phyloP scores from a whole-genome alignment of 352 stramenopile species.

The Peronosclerospora sorghi region DNA sequence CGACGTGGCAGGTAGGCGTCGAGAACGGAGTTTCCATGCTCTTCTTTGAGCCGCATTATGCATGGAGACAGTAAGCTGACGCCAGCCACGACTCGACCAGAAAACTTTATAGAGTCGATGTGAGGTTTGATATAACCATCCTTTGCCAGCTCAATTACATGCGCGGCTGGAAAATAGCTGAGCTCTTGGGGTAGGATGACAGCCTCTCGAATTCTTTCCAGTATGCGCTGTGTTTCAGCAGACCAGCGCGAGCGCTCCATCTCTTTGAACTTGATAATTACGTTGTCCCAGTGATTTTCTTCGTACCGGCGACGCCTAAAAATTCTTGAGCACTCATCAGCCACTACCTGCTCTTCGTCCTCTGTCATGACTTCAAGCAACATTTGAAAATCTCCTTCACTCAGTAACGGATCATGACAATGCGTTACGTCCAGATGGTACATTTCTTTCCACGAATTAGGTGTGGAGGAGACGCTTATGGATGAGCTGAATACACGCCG shows the following conservation, averaged over 20 bases:
- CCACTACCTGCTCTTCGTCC: conserved; percentile 57
- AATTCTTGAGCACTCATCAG: conserved; percentile 55
- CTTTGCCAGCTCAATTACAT: conserved; percentile 74
- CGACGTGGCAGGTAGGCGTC: conserved; percentile 56
- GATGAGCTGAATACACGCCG: too few relatives aligned
- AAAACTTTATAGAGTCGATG: conserved; percentile 85
- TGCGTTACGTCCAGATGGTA: conserved; percentile 47
- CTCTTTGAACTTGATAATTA: conserved; percentile 84
- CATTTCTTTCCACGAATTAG: conserved; percentile 16
- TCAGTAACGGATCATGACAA: conserved; percentile 46
- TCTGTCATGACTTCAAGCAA: conserved; percentile 60
- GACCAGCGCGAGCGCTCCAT: conserved; percentile 81
- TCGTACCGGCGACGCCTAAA: conserved; percentile 71
- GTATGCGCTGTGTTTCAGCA: conserved; percentile 43
- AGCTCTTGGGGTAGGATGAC: conserved; percentile 49
- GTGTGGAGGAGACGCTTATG: not conserved
- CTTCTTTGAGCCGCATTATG: conserved; percentile 81
- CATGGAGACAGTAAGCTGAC: conserved; percentile 65
- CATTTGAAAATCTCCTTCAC: conserved; percentile 47
- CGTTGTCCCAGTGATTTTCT: conserved; percentile 73
- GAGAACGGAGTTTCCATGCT: conserved; percentile 57
- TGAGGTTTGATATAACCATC: conserved; percentile 81
- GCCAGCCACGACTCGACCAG: conserved; percentile 61
- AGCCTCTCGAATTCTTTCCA: conserved; percentile 51
- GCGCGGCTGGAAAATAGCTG: conserved; percentile 58